phyloP scores from a whole-genome alignment of 2,329 filamentous ascomycete genomes.

The Cladosporium sp. region DNA sequence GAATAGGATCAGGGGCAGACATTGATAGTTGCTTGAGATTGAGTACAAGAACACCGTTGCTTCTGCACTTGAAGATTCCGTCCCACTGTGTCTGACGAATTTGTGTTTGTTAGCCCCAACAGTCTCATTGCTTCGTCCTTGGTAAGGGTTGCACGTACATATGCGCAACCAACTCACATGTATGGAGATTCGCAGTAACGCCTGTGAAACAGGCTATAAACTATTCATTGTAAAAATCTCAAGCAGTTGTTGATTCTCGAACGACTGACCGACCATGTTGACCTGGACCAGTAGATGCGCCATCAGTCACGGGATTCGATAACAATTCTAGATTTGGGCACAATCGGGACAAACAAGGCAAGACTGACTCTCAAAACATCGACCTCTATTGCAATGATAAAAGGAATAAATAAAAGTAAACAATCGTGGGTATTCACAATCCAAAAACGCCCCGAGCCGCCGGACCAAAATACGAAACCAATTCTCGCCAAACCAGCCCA shows the following conservation, averaged over 20 bases:
- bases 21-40: neutral
- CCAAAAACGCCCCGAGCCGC: neutral
- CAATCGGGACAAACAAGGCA: neutral
- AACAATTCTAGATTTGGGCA: neutral
- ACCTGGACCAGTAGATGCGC: too few relatives aligned
- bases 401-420: neutral
- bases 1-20: neutral
- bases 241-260: too few relatives aligned
- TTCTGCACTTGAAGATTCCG: neutral
- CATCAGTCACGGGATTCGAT: too few relatives aligned
- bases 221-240: too few relatives aligned
- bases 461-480: neutral
- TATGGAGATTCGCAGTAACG: too few relatives aligned
- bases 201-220: too few relatives aligned
- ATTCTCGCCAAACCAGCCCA: too few relatives aligned
- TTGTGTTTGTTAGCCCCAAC: neutral
- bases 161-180: too few relatives aligned
- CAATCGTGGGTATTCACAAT: conserved; percentile 1
- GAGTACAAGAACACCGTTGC: neutral
- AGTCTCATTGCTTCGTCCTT: too few relatives aligned
- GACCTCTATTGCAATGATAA: neutral
- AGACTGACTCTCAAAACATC: neutral
- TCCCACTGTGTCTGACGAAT: neutral
- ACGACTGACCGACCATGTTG: too few relatives aligned
- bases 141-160: too few relatives aligned